phyloP scores from a whole-genome alignment of 2,329 filamentous ascomycete genomes.

The Aspergillus sp. region DNA sequence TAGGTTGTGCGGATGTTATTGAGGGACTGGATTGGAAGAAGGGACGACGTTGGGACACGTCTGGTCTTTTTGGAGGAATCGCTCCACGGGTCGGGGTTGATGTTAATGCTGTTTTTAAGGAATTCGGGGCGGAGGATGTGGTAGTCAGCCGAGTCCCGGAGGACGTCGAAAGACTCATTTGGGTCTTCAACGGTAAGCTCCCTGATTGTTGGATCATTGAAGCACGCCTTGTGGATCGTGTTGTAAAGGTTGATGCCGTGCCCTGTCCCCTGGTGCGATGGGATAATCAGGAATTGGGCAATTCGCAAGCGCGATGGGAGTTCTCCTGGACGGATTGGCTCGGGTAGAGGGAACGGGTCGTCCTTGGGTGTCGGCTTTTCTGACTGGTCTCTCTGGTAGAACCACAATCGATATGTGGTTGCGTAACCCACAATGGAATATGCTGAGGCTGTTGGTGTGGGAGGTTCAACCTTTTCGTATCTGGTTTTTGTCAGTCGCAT shows the following conservation, averaged over 20 bases:
- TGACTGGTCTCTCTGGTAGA: conserved; percentile 42
- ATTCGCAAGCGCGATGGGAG: conserved; percentile 79
- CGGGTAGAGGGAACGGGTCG: conserved; percentile 45
- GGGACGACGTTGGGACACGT: conserved; percentile 50
- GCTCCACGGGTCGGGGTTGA: conserved; percentile 46
- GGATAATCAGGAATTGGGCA: conserved; percentile 89
- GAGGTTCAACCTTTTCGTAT: conserved; percentile 55
- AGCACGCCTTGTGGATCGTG: conserved; percentile 70
- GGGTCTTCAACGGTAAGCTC: conserved; percentile 95
- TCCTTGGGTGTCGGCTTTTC: conserved; percentile 42
- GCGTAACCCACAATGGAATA: conserved; percentile 87
- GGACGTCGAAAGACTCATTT: conserved; percentile 67
- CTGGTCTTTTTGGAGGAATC: conserved; percentile 34
- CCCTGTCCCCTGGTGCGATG: conserved; percentile 78
- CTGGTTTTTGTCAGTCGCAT: conserved; percentile 27
- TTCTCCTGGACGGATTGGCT: conserved; percentile 53
- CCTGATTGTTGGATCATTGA: conserved; percentile 65
- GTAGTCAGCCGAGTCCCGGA: conserved; percentile 63
- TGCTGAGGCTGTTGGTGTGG: conserved; percentile 50
- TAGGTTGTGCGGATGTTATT: conserved; percentile 50
- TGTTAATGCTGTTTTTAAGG: conserved; percentile 47
- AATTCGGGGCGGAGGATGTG: conserved; percentile 55
- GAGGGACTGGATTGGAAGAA: conserved; percentile 54
- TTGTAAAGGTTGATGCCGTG: conserved; percentile 80
- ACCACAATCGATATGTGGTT: conserved; percentile 85